Base-by-base conservation (phyloP, 176 grass and related monocot genomes). In the Carex pumila region DNA sequence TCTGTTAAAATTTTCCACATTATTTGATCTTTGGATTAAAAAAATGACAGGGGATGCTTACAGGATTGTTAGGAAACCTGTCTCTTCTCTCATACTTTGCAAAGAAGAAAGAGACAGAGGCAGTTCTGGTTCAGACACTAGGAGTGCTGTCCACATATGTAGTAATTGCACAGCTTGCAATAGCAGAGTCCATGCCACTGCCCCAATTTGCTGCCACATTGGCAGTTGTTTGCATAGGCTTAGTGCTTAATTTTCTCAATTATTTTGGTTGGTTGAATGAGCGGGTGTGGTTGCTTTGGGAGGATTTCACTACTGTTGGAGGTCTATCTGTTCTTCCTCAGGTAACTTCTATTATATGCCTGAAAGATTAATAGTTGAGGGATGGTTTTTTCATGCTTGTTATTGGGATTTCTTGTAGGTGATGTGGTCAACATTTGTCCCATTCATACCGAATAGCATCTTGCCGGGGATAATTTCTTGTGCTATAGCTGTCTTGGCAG, bases 361-460 rank as follows among this genome's bases (percentile, higher is more conserved):
- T 65, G 53, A 63, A 7, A 55, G 0, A 10, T 78, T 3, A 45
- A 2, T 79, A 62, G 55, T 43, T 47, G 19, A 32, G 29, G 43
- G 19, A 70, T 89, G 8, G 39, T 52, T 78, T 71, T 68, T 55
- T 54, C 22, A 53, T 49, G 73, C 31, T 85, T 63, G 63, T 75
- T 53, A 54, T 74, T 74, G 43, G 9, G 29, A 12, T 53, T 58
- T 15, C 7, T 32, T 84, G 83, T 87, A 95, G 93, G 96, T 99
- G 57, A 99, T 99, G 96, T 95, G 96, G 96, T 95, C 91, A 30
- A 99, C 96, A 45, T 99, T 99, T 89, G 91, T 99, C 31, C 93
- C 93, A n/a, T 89, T 92, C 61, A 79, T 99, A 71, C 96, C 96
- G 59, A 99, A 92, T 55, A 95, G 91, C 75, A 70, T 99, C 14